Percentiles rank a stretch among this genome's conserved stretches.
phyloP scores from a whole-genome alignment of 78 protist genomes.

The Polysphondylium violaceum region DNA sequence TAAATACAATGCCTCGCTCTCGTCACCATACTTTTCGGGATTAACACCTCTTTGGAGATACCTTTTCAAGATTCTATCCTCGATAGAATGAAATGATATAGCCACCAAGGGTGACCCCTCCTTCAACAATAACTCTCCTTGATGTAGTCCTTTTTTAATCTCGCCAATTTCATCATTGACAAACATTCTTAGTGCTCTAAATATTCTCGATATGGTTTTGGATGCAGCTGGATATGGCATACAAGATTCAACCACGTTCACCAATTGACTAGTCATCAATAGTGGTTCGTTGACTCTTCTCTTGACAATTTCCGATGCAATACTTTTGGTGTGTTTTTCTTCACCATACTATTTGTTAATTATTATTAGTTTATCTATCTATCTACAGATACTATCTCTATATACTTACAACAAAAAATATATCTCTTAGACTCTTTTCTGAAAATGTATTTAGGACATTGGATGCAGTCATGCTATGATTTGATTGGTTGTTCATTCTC shows the following conservation, averaged over 20 bases:
- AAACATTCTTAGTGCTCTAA: conserved; percentile 60
- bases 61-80: conserved; percentile 58
- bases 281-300: conserved; percentile 17
- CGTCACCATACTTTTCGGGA: neutral
- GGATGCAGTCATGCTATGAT: neutral
- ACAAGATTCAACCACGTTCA: conserved; percentile 12
- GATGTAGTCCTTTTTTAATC: conserved; percentile 15
- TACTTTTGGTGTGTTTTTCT: conserved; percentile 55
- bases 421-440: conserved; percentile 36
- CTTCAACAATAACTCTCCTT: conserved; percentile 41
- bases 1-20: neutral
- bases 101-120: conserved; percentile 8
- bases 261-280: conserved; percentile 18
- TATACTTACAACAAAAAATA: conserved; percentile 28
- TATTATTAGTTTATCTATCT: neutral
- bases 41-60: neutral
- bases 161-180: conserved; percentile 52
- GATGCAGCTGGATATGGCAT: conserved; percentile 70
- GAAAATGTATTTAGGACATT: conserved; percentile 29
- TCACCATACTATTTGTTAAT: conserved; percentile 29
- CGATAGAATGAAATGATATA: conserved; percentile 72
- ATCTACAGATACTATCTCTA: neutral
- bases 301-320: conserved; percentile 41
- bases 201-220: conserved; percentile 50
- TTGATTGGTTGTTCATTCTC: conserved; percentile 58